Percentiles rank a stretch among this genome's conserved stretches.
phyloP scores from a whole-genome alignment of 768 basidiomycete genomes.

The Leucosporidium yakuticum region DNA sequence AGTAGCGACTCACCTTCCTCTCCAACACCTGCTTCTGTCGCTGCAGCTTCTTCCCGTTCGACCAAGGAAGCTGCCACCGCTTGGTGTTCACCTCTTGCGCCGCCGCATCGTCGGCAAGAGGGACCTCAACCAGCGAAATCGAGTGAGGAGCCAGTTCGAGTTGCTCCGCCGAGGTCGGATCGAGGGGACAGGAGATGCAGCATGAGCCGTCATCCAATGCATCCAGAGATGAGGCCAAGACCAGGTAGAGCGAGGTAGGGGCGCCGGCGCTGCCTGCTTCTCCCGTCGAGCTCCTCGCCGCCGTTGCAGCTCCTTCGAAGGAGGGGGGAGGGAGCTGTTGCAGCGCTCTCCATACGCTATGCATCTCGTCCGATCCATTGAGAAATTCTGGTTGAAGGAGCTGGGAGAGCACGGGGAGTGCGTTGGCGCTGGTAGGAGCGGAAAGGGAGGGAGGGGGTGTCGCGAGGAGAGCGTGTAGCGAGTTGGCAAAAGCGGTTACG shows the following conservation, averaged over 20 bases:
- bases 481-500: too few species aligned
- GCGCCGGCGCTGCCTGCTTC: too few species aligned
- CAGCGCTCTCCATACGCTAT: too few species aligned
- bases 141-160: constrained; percentile 1
- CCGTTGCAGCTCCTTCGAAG: not conserved
- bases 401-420: too few species aligned
- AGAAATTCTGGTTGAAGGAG: too few species aligned
- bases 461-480: not conserved
- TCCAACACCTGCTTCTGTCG: not conserved
- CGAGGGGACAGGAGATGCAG: constrained; percentile 12
- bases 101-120: not conserved
- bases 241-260: too few species aligned
- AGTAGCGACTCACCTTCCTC: constrained; percentile 11
- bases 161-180: not conserved
- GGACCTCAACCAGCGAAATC: not conserved
- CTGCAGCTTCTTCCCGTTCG: not conserved
- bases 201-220: constrained; percentile 5
- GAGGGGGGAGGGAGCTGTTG: not conserved
- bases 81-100: not conserved
- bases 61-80: constrained; percentile 17
- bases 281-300: not conserved
- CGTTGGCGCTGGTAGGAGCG: not conserved
- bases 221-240: too few species aligned
- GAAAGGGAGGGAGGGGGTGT: not conserved
- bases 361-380: too few species aligned